Evolutionary conservation across 208 protist species (phyloP).

Genomic region (Novymonas esmeraldas): DNA sequence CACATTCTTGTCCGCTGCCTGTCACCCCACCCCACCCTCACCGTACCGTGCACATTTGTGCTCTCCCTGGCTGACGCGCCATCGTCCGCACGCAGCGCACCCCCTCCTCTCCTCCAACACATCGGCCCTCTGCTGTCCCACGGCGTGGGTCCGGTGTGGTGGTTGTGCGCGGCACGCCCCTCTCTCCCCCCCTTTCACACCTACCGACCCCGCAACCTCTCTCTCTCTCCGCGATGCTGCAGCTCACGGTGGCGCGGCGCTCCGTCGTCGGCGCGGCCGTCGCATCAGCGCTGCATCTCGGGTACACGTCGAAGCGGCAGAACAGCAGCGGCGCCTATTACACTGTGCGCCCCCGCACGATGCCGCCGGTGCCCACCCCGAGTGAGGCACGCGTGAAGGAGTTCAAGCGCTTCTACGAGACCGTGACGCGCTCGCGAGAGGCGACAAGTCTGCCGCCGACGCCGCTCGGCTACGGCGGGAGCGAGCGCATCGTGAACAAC

Average conservation of each 20-base stretch:
- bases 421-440: slow-evolving; percentile 15
- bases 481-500: slow-evolving; percentile 42
- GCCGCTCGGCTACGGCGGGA: slow-evolving; percentile 31
- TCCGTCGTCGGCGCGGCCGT: slow-evolving; percentile 10
- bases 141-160: too few relatives aligned
- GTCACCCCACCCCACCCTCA: too few relatives aligned
- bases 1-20: too few relatives aligned
- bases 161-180: not conserved
- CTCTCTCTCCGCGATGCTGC: slow-evolving; percentile 9
- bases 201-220: not conserved
- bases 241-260: slow-evolving; percentile 11
- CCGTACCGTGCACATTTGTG: too few relatives aligned
- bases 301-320: not conserved
- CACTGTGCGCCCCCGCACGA: slow-evolving; percentile 14
- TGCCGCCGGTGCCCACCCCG: not conserved
- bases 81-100: too few relatives aligned
- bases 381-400: slow-evolving; percentile 12
- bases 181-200: not conserved
- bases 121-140: too few relatives aligned
- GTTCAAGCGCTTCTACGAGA: slow-evolving; percentile 39
- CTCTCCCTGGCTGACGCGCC: too few relatives aligned
- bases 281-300: slow-evolving; percentile 6
- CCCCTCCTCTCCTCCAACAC: too few relatives aligned
- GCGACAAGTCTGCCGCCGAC: slow-evolving; percentile 21
- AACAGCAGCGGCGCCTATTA: slow-evolving; percentile 13